These are phyloP conservation scores for Chalciporus sphaerocephalus DNA, from an alignment of 768 basidiomycete species.

Conservation along the genomic window DNA sequence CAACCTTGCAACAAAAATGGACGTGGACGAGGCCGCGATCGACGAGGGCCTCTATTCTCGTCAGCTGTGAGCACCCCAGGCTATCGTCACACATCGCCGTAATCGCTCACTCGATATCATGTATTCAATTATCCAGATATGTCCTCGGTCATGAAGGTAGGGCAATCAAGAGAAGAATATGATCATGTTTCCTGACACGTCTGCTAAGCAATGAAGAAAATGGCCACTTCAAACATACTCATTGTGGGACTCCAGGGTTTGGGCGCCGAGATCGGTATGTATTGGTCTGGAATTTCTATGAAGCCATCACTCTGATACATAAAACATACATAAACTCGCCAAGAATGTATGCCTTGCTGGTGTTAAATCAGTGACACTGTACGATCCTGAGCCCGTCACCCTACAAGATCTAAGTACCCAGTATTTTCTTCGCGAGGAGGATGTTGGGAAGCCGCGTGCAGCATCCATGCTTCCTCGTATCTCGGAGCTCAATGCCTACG, in stretches of 20 bases:
- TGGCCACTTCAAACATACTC: constrained; percentile 94
- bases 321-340: constrained; percentile 38
- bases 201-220: constrained; percentile 91
- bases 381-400: constrained; percentile 84
- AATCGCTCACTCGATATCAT: constrained; percentile 20
- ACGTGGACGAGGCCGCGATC: constrained; percentile 81
- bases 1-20: constrained; percentile 56
- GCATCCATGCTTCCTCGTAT: constrained; percentile 82
- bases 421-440: constrained; percentile 87
- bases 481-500: constrained; percentile 93
- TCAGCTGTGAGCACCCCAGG: constrained; percentile 64
- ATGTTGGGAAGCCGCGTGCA: constrained; percentile 85
- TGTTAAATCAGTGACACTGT: constrained; percentile 95
- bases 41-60: constrained; percentile 93
- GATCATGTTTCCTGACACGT: constrained; percentile 16
- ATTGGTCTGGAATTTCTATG: constrained; percentile 9
- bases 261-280: constrained; percentile 88
- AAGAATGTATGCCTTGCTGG: constrained; percentile 95
- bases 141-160: constrained; percentile 95
- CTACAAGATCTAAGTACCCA: constrained; percentile 92
- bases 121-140: constrained; percentile 58
- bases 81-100: constrained; percentile 11
- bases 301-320: constrained; percentile 8
- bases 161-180: background rate
- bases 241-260: constrained; percentile 89